Evolutionary conservation across 305 asterid species (phyloP), one percentile per base, ranked within the genome.

Genomic region (Stenogyne calaminthoides): DNA sequence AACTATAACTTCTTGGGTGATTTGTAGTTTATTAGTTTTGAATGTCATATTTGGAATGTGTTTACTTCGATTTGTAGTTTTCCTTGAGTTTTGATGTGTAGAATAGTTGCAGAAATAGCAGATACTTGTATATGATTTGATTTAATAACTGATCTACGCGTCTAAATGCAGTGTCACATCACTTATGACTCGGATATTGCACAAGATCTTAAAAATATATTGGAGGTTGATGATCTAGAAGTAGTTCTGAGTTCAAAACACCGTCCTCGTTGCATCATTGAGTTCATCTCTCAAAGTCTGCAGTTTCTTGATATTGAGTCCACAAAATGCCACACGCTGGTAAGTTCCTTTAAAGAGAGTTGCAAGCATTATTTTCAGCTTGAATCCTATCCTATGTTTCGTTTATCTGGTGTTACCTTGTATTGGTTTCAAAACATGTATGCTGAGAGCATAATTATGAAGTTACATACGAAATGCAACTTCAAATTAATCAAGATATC

Each of bases 271-370:
- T 92, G 97, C 84, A 79, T 95, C 76, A 87, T 92, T 57, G 95
- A 88, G 80, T 95, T 92, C 86, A 95, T 95, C 80, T 90, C 98
- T 47, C 99, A 89, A 52, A 86, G 97, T 81, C 86, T 95, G 60
- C 91, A 84, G 77, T 69, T 84, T 67, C 87, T 95, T 65, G 86
- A 84, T 66, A 19, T 92, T 82, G 99, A 90, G 12, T 75, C 86
- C 73, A 18, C 94, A 11, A 85, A 84, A 74, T 89, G 86, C 57
- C 83, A 77, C 19, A 27, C 72, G 18, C 79, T 95, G 96, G 99
- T 94, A 85, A 84, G 27, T 69, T 25, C 51, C 32, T 25, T 25
- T 25, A 25, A 25, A 25, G 29, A 25, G 29, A 22, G 7, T 52
- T 67, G 37, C 52, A 70, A 57, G 16, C 42, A 37, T 37, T 29